A percentile compares a stretch with the other conserved stretches of the same genome.
phyloP scores from a whole-genome alignment of 257 asterid species.

The Solanum pennellii region DNA sequence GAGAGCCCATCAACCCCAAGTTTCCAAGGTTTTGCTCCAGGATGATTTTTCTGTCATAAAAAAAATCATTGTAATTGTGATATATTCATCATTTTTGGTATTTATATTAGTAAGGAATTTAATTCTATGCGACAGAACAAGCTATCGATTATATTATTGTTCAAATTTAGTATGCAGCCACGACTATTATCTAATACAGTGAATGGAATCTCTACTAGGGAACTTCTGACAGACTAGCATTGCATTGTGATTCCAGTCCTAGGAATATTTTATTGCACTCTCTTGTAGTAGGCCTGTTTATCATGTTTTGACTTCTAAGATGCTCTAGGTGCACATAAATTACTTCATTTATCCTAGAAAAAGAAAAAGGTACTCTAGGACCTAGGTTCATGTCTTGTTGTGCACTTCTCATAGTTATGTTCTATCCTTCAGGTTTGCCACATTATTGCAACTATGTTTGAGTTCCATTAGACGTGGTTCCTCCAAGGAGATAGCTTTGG shows the following conservation, averaged over 20 bases:
- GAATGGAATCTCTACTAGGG: neutral
- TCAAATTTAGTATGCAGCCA: neutral
- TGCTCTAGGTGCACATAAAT: neutral
- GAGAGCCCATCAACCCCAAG: neutral
- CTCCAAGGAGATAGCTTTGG: conserved; percentile 76
- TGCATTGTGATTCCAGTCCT: neutral
- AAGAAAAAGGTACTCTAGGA: neutral
- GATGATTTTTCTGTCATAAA: neutral
- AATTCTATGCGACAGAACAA: neutral
- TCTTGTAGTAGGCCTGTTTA: neutral
- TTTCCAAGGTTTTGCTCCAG: neutral
- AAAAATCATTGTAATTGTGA: neutral
- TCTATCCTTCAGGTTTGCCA: conserved; percentile 57
- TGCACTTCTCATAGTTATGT: neutral
- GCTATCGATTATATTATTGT: neutral
- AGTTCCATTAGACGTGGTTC: conserved; percentile 83
- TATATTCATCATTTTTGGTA: neutral
- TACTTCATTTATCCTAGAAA: neutral
- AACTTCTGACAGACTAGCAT: neutral
- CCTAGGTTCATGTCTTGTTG: neutral
- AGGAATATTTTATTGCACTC: neutral
- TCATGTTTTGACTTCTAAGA: neutral
- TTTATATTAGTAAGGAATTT: neutral
- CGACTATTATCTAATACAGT: neutral
- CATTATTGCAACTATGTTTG: conserved; percentile 71